Conservation (phyloP, 2,329 filamentous ascomycete species). For the Pyrenochaeta sp. region DNA sequence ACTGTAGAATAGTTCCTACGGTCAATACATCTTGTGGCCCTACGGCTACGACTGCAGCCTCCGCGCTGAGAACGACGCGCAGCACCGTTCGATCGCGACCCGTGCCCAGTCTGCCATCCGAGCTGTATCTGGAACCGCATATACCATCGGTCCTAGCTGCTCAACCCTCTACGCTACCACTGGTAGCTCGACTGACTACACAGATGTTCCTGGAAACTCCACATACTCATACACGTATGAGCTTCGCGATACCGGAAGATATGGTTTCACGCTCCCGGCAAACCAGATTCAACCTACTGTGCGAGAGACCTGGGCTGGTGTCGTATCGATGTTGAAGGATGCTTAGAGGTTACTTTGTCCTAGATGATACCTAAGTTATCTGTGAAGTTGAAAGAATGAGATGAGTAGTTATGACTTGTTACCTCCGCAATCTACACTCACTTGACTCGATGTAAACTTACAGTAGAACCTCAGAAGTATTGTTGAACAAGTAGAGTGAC, state of each 20-base stretch:
- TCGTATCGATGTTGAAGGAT: slow-evolving; percentile 39
- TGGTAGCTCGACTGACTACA: slow-evolving; percentile 56
- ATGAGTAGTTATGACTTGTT: neutral
- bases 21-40: slow-evolving; percentile 53
- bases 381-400: neutral
- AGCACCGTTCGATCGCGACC: slow-evolving; percentile 60
- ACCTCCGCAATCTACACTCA: too few species aligned
- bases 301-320: slow-evolving; percentile 57
- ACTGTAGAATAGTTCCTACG: slow-evolving; percentile 13
- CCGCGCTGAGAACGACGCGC: slow-evolving; percentile 57
- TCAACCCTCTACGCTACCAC: slow-evolving; percentile 67
- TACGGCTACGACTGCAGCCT: slow-evolving; percentile 67
- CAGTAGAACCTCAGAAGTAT: too few species aligned
- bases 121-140: slow-evolving; percentile 59
- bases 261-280: slow-evolving; percentile 60
- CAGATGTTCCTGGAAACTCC: slow-evolving; percentile 52
- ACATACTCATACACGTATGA: slow-evolving; percentile 59
- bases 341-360: slow-evolving; percentile 11
- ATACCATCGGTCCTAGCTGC: slow-evolving; percentile 62
- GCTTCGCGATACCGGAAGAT: slow-evolving; percentile 57
- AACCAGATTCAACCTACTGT: slow-evolving; percentile 59
- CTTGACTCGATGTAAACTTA: too few species aligned
- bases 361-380: neutral
- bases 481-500: too few species aligned
- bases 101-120: slow-evolving; percentile 61